phyloP scores from a whole-genome alignment of 2,329 filamentous ascomycete genomes.

The Sporothrix globosa region DNA sequence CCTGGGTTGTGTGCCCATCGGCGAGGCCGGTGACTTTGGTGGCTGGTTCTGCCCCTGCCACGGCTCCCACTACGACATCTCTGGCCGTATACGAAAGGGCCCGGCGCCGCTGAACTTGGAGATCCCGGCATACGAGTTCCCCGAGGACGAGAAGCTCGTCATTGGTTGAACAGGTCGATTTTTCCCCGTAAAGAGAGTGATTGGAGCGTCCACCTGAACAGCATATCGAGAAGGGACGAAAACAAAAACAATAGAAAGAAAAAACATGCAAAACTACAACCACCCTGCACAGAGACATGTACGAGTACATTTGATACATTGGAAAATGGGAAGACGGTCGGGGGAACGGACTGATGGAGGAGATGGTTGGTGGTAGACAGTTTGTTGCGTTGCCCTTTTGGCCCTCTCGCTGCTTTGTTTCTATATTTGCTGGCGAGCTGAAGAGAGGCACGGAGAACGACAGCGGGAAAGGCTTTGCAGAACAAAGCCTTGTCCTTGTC shows the following conservation, averaged over 20 bases:
- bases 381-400: slow-evolving; percentile 5
- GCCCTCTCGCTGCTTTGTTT: background rate
- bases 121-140: slow-evolving; percentile 90
- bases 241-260: background rate
- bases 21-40: slow-evolving; percentile 95
- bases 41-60: slow-evolving; percentile 99
- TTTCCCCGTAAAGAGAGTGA: background rate
- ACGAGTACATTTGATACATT: slow-evolving; percentile 32
- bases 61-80: slow-evolving; percentile 99
- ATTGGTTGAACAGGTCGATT: slow-evolving; percentile 74
- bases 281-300: slow-evolving; percentile 26
- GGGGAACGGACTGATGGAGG: background rate
- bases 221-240: background rate
- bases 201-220: background rate
- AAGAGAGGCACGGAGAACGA: background rate
- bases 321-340: background rate
- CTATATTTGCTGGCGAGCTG: slow-evolving; percentile 21
- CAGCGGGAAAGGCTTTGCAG: background rate
- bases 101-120: slow-evolving; percentile 97
- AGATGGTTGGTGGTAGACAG: slow-evolving; percentile 15
- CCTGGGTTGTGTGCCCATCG: slow-evolving; percentile 97
- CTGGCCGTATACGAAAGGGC: slow-evolving; percentile 95
- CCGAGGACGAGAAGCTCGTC: slow-evolving; percentile 82
- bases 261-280: slow-evolving; percentile 13
- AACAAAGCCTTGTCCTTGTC: background rate